Percentiles rank a stretch among this genome's conserved stretches.
Evolutionary conservation across 306 rosid species (phyloP).

Genomic region (Prunus davidiana): DNA sequence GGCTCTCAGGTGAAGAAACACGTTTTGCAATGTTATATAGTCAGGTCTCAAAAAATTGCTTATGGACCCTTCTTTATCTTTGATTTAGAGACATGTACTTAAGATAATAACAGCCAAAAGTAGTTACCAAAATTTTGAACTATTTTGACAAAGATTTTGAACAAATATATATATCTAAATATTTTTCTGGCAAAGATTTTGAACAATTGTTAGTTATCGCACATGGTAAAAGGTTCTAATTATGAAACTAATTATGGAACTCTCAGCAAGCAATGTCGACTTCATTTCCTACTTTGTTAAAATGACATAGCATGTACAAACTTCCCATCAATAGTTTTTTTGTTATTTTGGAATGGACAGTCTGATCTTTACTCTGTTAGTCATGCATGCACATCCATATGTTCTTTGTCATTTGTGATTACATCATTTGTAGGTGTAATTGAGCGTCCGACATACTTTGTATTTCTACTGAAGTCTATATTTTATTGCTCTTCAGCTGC

Average conservation of each 20-base stretch:
- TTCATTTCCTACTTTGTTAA: no score
- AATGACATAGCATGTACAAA: background rate
- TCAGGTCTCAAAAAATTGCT: background rate
- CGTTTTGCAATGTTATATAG: background rate
- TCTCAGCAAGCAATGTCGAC: no score
- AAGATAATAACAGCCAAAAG: background rate
- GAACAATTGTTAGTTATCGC: background rate
- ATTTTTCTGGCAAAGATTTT: background rate
- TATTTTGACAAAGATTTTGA: no score
- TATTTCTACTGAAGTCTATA: background rate
- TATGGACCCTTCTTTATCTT: background rate
- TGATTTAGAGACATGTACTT: background rate
- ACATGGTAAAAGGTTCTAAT: background rate
- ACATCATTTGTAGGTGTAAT: background rate
- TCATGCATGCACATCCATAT: background rate
- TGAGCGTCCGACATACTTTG: background rate
- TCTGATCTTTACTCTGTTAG: background rate
- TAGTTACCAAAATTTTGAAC: background rate
- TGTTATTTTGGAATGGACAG: background rate
- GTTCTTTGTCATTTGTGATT: slow-evolving; percentile 5
- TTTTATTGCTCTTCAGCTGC: slow-evolving; percentile 49
- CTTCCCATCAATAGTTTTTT: background rate
- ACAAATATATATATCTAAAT: no score
- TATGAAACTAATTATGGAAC: background rate
- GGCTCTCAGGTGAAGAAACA: background rate